phyloP scores from a whole-genome alignment of 768 basidiomycete genomes.

The Sarcomyxa edulis region DNA sequence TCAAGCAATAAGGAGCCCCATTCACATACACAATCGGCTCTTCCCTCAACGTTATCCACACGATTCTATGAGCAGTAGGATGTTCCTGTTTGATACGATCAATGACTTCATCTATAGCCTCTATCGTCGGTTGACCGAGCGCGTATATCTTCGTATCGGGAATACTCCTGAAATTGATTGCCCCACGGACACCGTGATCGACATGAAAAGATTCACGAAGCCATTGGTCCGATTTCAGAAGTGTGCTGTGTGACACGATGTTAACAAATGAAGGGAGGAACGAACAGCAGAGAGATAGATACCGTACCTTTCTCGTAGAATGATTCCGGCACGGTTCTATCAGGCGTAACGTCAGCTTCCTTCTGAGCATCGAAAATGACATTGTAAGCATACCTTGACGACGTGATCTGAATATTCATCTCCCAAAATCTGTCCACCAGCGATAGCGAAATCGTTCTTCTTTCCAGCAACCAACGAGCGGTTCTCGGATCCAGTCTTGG shows the following conservation, averaged over 20 bases:
- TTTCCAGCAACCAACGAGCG: constrained; percentile 59
- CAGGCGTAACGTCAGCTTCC: background rate
- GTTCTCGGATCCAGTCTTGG: constrained; percentile 57
- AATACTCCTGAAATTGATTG: constrained; percentile 89
- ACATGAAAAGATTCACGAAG: constrained; percentile 63
- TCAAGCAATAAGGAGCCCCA: constrained; percentile 85
- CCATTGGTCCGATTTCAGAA: constrained; percentile 95
- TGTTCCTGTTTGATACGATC: constrained; percentile 53
- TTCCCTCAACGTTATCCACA: constrained; percentile 94
- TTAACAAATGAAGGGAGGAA: background rate
- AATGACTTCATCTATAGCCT: constrained; percentile 82
- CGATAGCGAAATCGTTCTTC: constrained; percentile 67
- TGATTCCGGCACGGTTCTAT: constrained; percentile 89
- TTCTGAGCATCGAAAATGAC: too few relatives aligned
- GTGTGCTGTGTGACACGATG: constrained; percentile 43
- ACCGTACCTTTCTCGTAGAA: constrained; percentile 79
- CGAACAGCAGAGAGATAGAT: background rate
- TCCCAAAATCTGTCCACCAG: constrained; percentile 82
- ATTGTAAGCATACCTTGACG: constrained; percentile 63
- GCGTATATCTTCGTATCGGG: constrained; percentile 81
- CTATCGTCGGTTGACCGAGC: constrained; percentile 86
- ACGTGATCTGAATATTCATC: constrained; percentile 97
- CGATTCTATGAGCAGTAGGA: constrained; percentile 55
- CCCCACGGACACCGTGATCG: constrained; percentile 76
- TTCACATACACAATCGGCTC: constrained; percentile 92